Evolutionary conservation across 306 rosid genomes (phyloP), one percentile per base, ranked within the genome.

Genomic region (Vachellia pachyceras): DNA sequence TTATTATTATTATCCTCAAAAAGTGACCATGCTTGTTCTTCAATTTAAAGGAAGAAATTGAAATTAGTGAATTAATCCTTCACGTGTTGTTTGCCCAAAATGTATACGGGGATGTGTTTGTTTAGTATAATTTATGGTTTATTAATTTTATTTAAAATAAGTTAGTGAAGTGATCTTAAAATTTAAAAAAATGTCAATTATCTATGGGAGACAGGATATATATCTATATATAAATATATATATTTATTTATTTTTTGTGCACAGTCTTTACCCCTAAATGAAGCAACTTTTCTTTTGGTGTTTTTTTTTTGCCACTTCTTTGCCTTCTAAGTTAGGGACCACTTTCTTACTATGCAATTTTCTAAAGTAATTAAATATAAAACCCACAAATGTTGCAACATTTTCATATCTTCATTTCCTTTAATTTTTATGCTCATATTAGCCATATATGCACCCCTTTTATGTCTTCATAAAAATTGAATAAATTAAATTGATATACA

Each of bases 231-330:
- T 4, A 3, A 1, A 13, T 50, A 6, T 50, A 1, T 52, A 10
- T 52, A 36, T n/a, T n/a, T n/a, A n/a, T n/a, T n/a, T n/a, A n/a
- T n/a, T n/a, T n/a, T n/a, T n/a, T n/a, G 33, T 20, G 7, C n/a
- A 74, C 15, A 18, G 35, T 12, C 69, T 39, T 57, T 75, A 69
- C 54, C 23, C 54, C 66, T 39, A 67, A 50, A 36, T 50, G 23
- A 77, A 77, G 81, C 81, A 37, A 77, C 49, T 68, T 50, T 50
- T 66, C 33, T 77, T 66, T 77, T 12, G 61, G 65, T 60, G 25
- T 36, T n/a, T 15, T 47, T 3, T 45, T 58, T 8, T 22, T 76
- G 1, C 11, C 11, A 4, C 35, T 44, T 44, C n/a, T 45, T 64
- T 10, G 72, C 4, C 25, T 63, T 18, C n/a, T 3, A 44, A 45